These are phyloP conservation scores for Penicillium capsulatum DNA, from an alignment of 2,329 filamentous ascomycete genomes.

Conservation along the genomic window DNA sequence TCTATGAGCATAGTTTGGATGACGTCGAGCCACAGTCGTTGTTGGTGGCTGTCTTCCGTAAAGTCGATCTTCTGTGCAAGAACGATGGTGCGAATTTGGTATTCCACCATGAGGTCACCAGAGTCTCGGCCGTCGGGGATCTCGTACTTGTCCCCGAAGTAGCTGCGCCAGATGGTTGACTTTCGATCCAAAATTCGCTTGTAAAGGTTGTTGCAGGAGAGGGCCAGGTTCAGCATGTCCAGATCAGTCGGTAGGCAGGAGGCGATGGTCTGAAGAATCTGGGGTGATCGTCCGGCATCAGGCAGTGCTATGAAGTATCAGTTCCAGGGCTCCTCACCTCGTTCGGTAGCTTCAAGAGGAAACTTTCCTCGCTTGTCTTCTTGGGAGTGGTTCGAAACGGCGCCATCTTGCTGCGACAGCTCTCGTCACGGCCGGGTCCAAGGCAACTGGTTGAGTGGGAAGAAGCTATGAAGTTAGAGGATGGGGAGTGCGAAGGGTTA, in stretches of 20 bases:
- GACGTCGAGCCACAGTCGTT: conserved; percentile 31
- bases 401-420: too few species aligned
- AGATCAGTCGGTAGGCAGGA: conserved; percentile 25
- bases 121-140: conserved; percentile 18
- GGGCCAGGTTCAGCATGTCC: conserved; percentile 31
- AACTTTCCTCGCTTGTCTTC: neutral
- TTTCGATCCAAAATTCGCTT: conserved; percentile 23
- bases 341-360: conserved; percentile 14
- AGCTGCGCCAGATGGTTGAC: conserved; percentile 33
- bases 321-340: conserved; percentile 11
- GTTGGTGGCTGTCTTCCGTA: conserved; percentile 19
- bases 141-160: conserved; percentile 36
- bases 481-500: too few species aligned
- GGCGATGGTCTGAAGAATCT: conserved; percentile 35
- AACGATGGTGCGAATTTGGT: conserved; percentile 35
- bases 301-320: neutral
- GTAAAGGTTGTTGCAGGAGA: conserved; percentile 25
- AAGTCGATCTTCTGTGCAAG: conserved; percentile 30
- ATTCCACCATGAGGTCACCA: conserved; percentile 30
- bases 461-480: too few species aligned
- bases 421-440: too few species aligned
- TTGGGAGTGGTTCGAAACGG: too few species aligned
- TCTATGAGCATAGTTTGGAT: conserved; percentile 31
- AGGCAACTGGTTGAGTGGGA: too few species aligned
- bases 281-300: neutral